These are phyloP conservation scores for Naganishia randhawae DNA, from an alignment of 768 basidiomycete species.

Conservation along the genomic window DNA sequence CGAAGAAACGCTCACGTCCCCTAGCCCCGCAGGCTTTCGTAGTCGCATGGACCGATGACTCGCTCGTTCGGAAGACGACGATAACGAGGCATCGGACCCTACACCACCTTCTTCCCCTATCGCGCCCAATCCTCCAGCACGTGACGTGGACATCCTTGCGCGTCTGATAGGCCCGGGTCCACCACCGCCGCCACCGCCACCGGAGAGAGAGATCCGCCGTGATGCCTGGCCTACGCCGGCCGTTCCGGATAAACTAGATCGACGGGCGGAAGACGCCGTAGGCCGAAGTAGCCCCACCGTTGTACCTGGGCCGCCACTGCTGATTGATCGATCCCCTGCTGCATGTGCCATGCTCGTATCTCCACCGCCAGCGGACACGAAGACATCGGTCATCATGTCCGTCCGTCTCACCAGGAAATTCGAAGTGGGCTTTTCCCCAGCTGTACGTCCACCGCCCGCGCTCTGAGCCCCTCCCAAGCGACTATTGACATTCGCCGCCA, in stretches of 20 bases:
- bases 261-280: conserved; percentile 12
- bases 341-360: conserved; percentile 6
- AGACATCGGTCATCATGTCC: too few species aligned
- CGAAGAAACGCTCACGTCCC: conserved; percentile 3
- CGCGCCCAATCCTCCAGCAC: conserved; percentile 11
- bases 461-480: not conserved
- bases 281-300: not conserved
- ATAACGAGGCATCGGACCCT: not conserved
- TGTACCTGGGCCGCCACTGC: not conserved
- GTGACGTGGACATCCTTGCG: not conserved
- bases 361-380: not conserved
- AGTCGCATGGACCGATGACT: conserved; percentile 19
- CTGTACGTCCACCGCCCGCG: not conserved
- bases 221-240: conserved; percentile 4
- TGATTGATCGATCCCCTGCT: not conserved
- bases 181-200: not conserved
- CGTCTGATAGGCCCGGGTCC: conserved; percentile 14
- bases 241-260: conserved; percentile 13
- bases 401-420: conserved; percentile 6
- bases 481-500: conserved; percentile 14
- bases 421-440: not conserved
- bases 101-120: conserved; percentile 14
- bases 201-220: not conserved
- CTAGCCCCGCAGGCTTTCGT: not conserved
- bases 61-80: not conserved